Percentiles rank a stretch among this genome's conserved stretches.
Conservation (phyloP, 2,329 filamentous ascomycete species). For the Aspergillus hortae region DNA sequence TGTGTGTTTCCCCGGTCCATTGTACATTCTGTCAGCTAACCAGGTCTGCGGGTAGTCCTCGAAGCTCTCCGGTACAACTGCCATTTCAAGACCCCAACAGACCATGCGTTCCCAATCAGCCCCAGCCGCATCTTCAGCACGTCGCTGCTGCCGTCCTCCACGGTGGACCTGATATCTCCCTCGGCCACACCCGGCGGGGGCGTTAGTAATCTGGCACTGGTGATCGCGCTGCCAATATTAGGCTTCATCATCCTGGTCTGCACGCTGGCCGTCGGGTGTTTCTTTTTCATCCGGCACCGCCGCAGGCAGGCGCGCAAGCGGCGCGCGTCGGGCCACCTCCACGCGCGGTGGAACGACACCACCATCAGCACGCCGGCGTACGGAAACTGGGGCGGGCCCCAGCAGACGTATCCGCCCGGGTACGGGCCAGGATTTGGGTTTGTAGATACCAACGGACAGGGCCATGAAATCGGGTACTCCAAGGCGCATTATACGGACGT, state of each 20-base stretch:
- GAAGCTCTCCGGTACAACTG: conserved; percentile 46
- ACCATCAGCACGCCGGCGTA: conserved; percentile 27
- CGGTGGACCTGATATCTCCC: conserved; percentile 7
- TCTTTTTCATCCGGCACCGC: conserved; percentile 42
- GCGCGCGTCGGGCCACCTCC: conserved; percentile 26
- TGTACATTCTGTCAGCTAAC: background rate
- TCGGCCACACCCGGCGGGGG: conserved; percentile 2
- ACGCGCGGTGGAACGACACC: conserved; percentile 34
- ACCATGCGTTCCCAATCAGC: conserved; percentile 37
- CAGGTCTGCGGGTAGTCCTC: conserved; percentile 25
- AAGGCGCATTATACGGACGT: conserved; percentile 9
- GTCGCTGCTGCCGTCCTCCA: conserved; percentile 34
- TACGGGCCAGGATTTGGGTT: conserved; percentile 20
- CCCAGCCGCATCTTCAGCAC: conserved; percentile 41
- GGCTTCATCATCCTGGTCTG: conserved; percentile 38
- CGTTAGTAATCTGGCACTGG: conserved; percentile 33
- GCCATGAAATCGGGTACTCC: conserved; percentile 17
- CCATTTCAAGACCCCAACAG: conserved; percentile 34
- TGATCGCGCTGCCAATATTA: conserved; percentile 43
- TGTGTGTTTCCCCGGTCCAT: conserved; percentile 28
- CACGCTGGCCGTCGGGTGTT: conserved; percentile 33
- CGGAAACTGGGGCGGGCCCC: conserved; percentile 23
- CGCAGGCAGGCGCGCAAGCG: conserved; percentile 31
- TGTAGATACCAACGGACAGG: conserved; percentile 23
- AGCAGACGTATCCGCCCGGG: conserved; percentile 12